These are phyloP conservation scores for Heliocybe sulcata DNA, from an alignment of 1,284 basidiomycete species.

Conservation along the genomic window DNA sequence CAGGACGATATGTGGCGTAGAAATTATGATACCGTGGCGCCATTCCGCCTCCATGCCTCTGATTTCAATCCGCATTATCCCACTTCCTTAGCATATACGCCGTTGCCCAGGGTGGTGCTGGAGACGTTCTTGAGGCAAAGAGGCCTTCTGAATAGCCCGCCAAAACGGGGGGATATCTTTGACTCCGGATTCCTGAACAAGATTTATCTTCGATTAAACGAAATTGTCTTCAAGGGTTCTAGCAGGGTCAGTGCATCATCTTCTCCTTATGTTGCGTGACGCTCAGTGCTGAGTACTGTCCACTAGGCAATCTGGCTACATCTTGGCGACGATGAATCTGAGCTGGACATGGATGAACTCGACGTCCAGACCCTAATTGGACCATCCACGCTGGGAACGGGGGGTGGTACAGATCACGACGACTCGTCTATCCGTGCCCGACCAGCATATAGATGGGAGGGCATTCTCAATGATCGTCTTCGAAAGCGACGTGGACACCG, in stretches of 20 bases:
- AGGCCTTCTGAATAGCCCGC: conserved; percentile 45
- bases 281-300: conserved; percentile 6
- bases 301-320: conserved; percentile 55
- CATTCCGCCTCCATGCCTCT: conserved; percentile 36
- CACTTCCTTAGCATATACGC: conserved; percentile 70
- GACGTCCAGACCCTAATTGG: conserved; percentile 43
- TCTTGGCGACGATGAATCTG: conserved; percentile 40
- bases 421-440: conserved; percentile 51
- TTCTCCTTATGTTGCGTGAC: not conserved
- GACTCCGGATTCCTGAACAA: conserved; percentile 70
- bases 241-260: conserved; percentile 30
- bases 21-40: conserved; percentile 49
- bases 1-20: conserved; percentile 71
- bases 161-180: conserved; percentile 47
- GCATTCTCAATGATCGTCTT: conserved; percentile 55
- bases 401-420: conserved; percentile 69
- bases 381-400: conserved; percentile 54
- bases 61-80: conserved; percentile 74
- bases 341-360: conserved; percentile 55
- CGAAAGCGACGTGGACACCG: conserved; percentile 26
- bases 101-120: conserved; percentile 58
- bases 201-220: conserved; percentile 68
- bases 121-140: conserved; percentile 61
- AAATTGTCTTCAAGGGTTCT: conserved; percentile 57
- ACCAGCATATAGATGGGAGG: conserved; percentile 64